These are phyloP conservation scores for Lachancea sp. DNA, from an alignment of 805 yeast species.

Conservation along the genomic window DNA sequence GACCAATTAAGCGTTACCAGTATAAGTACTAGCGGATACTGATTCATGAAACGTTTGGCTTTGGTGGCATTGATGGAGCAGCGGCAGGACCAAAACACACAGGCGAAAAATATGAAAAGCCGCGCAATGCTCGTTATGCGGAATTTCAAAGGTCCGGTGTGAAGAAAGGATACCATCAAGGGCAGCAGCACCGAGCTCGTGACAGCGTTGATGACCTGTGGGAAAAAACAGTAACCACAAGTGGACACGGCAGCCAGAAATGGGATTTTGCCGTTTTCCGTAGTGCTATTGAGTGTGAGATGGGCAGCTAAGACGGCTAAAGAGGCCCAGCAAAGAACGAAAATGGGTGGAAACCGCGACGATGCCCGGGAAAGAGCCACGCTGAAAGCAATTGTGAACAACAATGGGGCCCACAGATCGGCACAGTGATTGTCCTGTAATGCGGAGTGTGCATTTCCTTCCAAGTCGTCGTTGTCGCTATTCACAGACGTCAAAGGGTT, in stretches of 20 bases:
- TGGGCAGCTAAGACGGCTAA: conserved; percentile 28
- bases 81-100: conserved; percentile 24
- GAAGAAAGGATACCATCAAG: conserved; percentile 15
- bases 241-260: conserved; percentile 29
- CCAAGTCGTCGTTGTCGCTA: too few species aligned
- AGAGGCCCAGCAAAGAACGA: conserved; percentile 28
- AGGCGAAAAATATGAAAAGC: conserved; percentile 15
- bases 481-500: too few species aligned
- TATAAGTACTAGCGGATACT: conserved; percentile 25
- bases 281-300: conserved; percentile 23
- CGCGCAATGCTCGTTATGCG: conserved; percentile 17
- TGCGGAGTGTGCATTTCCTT: not conserved
- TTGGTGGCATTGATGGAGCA: conserved; percentile 23
- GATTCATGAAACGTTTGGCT: conserved; percentile 19
- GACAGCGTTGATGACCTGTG: conserved; percentile 26
- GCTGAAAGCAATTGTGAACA: conserved; percentile 27
- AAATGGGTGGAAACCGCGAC: conserved; percentile 28
- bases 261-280: conserved; percentile 17
- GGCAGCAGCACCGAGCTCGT: conserved; percentile 25
- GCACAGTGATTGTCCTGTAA: conserved; percentile 6
- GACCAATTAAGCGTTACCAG: conserved; percentile 26
- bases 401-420: conserved; percentile 34
- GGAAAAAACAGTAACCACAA: conserved; percentile 32
- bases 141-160: conserved; percentile 11
- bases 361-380: conserved; percentile 26